These are phyloP conservation scores for Mortierella alpina DNA, from an alignment of 192 early-diverging fungal genomes.

Conservation along the genomic window DNA sequence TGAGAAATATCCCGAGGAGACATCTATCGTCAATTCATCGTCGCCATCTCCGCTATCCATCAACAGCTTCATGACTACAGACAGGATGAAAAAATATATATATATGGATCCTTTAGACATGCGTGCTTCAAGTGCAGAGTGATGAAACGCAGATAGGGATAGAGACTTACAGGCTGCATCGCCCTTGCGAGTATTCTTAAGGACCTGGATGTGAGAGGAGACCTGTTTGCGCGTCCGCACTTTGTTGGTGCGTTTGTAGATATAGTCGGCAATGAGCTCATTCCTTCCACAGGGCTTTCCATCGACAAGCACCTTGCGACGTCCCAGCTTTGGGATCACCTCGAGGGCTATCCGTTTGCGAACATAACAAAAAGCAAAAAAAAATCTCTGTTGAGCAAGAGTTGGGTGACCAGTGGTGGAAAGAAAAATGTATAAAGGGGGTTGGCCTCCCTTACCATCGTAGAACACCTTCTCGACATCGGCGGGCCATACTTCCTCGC, in stretches of 20 bases:
- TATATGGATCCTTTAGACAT: neutral
- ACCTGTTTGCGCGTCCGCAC: constrained; percentile 80
- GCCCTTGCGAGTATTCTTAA: constrained; percentile 75
- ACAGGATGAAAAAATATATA: constrained; percentile 2
- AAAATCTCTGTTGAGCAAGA: neutral
- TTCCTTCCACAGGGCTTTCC: constrained; percentile 73
- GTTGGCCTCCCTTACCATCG: constrained; percentile 60
- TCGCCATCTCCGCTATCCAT: constrained; percentile 63
- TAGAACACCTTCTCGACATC: constrained; percentile 72
- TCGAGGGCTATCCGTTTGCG: constrained; percentile 48
- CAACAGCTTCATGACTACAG: constrained; percentile 63
- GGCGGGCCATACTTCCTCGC: constrained; percentile 62
- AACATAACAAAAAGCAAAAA: neutral
- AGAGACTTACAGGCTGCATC: constrained; percentile 60
- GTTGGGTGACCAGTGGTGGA: too few species aligned
- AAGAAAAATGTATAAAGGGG: too few species aligned
- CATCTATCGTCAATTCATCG: constrained; percentile 52
- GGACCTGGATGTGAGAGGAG: constrained; percentile 84
- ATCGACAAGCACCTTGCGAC: constrained; percentile 64
- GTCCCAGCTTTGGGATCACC: constrained; percentile 65
- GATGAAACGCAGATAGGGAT: neutral
- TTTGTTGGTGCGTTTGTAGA: constrained; percentile 73
- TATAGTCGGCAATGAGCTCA: constrained; percentile 81
- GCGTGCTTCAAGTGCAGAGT: neutral
- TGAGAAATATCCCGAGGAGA: constrained; percentile 23